Evolutionary conservation across 140 eudicot species (phyloP).

Genomic region (Erigeron philadelphicus): DNA sequence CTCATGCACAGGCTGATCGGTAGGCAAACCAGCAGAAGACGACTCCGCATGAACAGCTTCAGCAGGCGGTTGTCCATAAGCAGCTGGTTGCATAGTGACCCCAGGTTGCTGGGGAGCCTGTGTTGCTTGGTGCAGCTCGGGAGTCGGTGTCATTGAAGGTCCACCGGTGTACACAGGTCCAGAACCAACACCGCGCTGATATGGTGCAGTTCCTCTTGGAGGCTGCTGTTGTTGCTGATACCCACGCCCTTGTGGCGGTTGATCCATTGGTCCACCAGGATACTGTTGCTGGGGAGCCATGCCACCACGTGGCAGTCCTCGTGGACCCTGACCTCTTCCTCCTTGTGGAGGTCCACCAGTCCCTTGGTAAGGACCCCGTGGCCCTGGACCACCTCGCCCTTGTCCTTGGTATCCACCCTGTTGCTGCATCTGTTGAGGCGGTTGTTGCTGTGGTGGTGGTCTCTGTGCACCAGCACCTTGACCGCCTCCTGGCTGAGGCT

Average conservation of each 20-base stretch:
- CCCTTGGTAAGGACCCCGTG: constrained; percentile 44
- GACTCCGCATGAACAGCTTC: constrained; percentile 35
- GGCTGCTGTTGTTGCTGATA: constrained; percentile 37
- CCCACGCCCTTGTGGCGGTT: constrained; percentile 38
- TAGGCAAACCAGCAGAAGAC: constrained; percentile 37
- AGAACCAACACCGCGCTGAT: constrained; percentile 50
- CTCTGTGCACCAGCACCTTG: not conserved
- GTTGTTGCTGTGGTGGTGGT: constrained; percentile 13
- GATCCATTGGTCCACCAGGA: constrained; percentile 39
- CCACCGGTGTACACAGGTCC: constrained; percentile 4
- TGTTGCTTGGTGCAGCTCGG: constrained; percentile 99
- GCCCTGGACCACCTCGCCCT: constrained; percentile 38
- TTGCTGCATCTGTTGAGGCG: constrained; percentile 8
- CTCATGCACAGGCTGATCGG: constrained; percentile 37
- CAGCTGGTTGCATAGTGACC: constrained; percentile 36
- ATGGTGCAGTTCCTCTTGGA: constrained; percentile 51
- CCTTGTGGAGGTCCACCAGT: constrained; percentile 36
- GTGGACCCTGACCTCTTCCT: constrained; percentile 46
- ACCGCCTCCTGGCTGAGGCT: not conserved
- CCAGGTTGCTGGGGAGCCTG: constrained; percentile 66
- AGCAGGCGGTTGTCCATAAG: constrained; percentile 35
- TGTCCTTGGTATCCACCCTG: constrained; percentile 34
- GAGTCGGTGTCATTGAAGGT: constrained; percentile 51
- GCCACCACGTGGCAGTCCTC: constrained; percentile 41
- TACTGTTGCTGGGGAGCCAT: constrained; percentile 51